These are phyloP conservation scores for Blumeria graminis DNA, from an alignment of 2,329 filamentous ascomycete species.

Conservation along the genomic window DNA sequence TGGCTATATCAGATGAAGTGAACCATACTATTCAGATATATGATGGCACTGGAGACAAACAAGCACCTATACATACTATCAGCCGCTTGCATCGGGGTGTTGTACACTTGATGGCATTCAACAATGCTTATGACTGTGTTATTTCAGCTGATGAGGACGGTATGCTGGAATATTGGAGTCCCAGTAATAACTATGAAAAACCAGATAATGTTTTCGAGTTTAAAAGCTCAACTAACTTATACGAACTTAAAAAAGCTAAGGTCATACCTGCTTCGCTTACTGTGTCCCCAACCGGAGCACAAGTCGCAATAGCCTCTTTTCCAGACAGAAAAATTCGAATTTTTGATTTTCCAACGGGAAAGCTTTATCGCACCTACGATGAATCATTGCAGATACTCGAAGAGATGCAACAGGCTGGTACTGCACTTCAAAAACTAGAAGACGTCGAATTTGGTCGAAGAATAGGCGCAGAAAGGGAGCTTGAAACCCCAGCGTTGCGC, in stretches of 20 bases:
- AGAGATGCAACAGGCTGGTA: conserved; percentile 91
- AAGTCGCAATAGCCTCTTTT: conserved; percentile 74
- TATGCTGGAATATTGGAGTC: conserved; percentile 94
- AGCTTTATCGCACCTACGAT: conserved; percentile 80
- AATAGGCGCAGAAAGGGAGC: conserved; percentile 62
- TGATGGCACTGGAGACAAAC: conserved; percentile 67
- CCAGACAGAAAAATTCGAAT: conserved; percentile 82
- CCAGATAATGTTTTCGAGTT: conserved; percentile 76
- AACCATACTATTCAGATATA: conserved; percentile 59
- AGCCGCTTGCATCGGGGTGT: conserved; percentile 58
- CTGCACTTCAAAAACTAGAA: conserved; percentile 56
- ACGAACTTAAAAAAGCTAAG: conserved; percentile 93
- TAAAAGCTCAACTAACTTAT: conserved; percentile 83
- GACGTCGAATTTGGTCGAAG: conserved; percentile 79
- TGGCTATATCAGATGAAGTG: conserved; percentile 59
- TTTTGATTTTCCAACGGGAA: conserved; percentile 77
- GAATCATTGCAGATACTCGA: conserved; percentile 75
- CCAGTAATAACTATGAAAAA: conserved; percentile 61
- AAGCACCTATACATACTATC: conserved; percentile 52
- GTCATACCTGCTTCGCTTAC: conserved; percentile 60
- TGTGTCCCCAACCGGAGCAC: conserved; percentile 63
- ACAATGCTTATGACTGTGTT: conserved; percentile 70
- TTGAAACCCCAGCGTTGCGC: conserved; percentile 44
- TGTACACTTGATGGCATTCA: conserved; percentile 72
- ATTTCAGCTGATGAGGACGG: conserved; percentile 71